A percentile compares a stretch with the other conserved stretches of the same genome.
These are phyloP conservation scores for Daldinia vernicosa DNA, from an alignment of 495 filamentous ascomycete genomes.

Conservation along the genomic window DNA sequence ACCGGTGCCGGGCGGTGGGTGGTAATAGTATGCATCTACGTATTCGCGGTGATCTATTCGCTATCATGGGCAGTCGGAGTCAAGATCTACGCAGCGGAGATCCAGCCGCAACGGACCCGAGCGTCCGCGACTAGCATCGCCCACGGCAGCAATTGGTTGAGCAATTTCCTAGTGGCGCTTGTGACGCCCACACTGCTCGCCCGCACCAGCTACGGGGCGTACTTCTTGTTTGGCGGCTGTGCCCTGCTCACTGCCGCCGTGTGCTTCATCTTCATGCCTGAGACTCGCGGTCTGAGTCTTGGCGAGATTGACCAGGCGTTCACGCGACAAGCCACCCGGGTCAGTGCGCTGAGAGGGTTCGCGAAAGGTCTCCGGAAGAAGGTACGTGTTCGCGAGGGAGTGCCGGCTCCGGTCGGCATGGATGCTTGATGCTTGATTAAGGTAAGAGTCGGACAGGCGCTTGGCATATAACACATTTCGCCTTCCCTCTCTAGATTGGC, in stretches of 20 bases:
- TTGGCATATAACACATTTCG: neutral
- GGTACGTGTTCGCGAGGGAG: neutral
- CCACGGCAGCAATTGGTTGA: neutral
- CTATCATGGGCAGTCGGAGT: neutral
- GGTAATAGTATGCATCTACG: neutral
- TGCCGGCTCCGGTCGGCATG: constrained; percentile 13
- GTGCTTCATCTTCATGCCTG: constrained; percentile 66
- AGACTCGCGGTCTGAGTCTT: constrained; percentile 66
- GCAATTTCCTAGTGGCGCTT: neutral
- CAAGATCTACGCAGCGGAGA: neutral
- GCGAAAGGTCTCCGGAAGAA: neutral
- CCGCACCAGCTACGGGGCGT: constrained; percentile 62
- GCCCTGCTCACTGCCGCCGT: constrained; percentile 60
- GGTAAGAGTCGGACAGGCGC: neutral
- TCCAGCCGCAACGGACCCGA: neutral
- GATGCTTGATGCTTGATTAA: constrained; percentile 19
- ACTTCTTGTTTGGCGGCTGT: constrained; percentile 67
- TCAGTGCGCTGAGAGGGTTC: constrained; percentile 6
- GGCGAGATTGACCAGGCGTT: constrained; percentile 67
- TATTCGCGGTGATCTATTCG: neutral
- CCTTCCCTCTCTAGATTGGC: neutral
- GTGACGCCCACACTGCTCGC: constrained; percentile 65
- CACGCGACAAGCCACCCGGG: neutral
- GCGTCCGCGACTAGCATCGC: neutral
- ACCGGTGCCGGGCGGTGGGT: neutral